Evolutionary conservation across 192 early-diverging fungal species (phyloP), one percentile per base, ranked within the genome.

Genomic region (Backusella liffmaniae): DNA sequence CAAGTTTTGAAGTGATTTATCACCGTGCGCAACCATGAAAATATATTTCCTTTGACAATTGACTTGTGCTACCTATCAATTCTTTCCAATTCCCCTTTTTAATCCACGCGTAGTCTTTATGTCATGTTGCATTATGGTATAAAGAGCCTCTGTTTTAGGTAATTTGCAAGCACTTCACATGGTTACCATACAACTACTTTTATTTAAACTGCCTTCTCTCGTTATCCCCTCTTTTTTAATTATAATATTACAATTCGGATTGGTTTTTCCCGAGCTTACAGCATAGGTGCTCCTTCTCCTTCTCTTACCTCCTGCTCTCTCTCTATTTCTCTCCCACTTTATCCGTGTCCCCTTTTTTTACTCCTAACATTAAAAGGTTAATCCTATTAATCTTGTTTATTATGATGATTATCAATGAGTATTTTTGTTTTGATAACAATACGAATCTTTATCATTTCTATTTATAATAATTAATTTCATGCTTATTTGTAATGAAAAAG

Each of bases 1-100:
- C 56, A 62, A 62, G 56, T 62, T 62, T 62, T 62, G 56, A 62
- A 62, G 56, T 62, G 56, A 62, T 9, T 49, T 62, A 62, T 62
- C 56, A 62, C 56, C 56, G 56, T 62, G 56, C 56, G 56, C 56
- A 62, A 62, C 56, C 23, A 29, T 62, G 56, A 59, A 23, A 59
- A 59, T 5, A 26, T 10, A 26, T 59, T 59, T 59, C 21, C 53
- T 26, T 59, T 59, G 53, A 59, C 53, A 59, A 59, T 59, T 59
- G 53, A 59, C 23, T 26, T 59, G 53, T 59, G 21, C 53, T 23
- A 59, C 53, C n/a, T 59, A 23, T 59, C 53, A 59, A 59, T 26
- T 49, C 46, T n/a, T 49, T 49, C 46, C 46, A 49, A 23, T 62
- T 62, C 56, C 56, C 56, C 56, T 62, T 62, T 62, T 62, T 62